Percentiles rank a stretch among this genome's conserved stretches.
Evolutionary conservation across 805 yeast species (phyloP).

Genomic region (Yarrowia yakushimensis): DNA sequence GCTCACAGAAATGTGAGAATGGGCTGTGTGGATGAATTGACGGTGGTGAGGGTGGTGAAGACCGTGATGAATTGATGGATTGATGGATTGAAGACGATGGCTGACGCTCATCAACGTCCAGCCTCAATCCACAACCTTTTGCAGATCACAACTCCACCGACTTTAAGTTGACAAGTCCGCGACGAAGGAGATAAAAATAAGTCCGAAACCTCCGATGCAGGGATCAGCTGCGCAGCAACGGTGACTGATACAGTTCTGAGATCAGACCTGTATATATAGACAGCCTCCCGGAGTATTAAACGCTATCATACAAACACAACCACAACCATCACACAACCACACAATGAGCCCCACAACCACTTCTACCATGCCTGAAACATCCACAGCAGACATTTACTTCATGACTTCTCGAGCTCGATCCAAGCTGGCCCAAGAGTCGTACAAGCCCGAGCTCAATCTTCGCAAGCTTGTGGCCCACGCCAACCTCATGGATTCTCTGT

Average conservation of each 20-base stretch:
- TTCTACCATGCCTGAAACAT: not conserved
- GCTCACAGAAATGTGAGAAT: too few species aligned
- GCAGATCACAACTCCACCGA: too few species aligned
- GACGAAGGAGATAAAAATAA: not conserved
- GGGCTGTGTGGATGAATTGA: too few species aligned
- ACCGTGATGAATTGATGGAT: too few species aligned
- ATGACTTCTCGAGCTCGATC: constrained; percentile 8
- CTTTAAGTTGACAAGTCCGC: not conserved
- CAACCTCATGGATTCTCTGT: constrained; percentile 9
- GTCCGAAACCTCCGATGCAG: constrained; percentile 18
- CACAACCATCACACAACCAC: not conserved
- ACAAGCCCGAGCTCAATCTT: constrained; percentile 4
- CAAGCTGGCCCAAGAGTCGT: constrained; percentile 12
- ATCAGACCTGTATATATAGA: not conserved
- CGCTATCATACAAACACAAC: not conserved
- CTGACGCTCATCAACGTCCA: too few species aligned
- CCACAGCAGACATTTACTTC: constrained; percentile 18
- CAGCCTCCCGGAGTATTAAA: not conserved
- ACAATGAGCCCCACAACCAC: not conserved
- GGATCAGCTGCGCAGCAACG: constrained; percentile 4
- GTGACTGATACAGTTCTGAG: not conserved
- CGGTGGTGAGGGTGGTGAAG: too few species aligned
- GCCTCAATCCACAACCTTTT: too few species aligned
- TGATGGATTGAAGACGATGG: too few species aligned
- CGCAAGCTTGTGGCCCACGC: constrained; percentile 24